Evolutionary conservation across 495 filamentous ascomycete species (phyloP), one percentile per base, ranked within the genome.

Genomic region (Penicillium riverlandense): DNA sequence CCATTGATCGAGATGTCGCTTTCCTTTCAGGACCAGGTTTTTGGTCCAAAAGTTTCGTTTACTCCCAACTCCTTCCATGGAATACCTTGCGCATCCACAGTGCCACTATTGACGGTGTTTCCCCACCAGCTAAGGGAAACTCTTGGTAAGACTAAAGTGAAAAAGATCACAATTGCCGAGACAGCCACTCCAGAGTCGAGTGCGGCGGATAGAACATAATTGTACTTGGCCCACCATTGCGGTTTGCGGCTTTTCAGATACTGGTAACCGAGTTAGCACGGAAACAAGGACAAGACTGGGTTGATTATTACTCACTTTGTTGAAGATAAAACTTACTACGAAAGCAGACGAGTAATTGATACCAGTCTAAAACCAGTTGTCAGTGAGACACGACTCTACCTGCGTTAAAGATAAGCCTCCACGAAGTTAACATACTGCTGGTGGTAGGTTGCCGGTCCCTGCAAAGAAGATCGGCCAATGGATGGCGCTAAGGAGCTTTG

Each of bases 121-220:
- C 84, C 84, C 84, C 84, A 88, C 84, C 84, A 88, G 11, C 49
- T 68, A 41, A 86, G 78, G 62, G 27, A 72, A 67, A 72, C 77
- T 75, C 14, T 83, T 0, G 86, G 83, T 57, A 86, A 89, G 5
- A 87, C 70, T 42, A 90, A 78, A 9, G 31, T n/a, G 15, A 64
- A 62, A 47, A 62, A 63, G 28, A 64, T 64, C 7, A 62, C 49
- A 47, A 65, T 63, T 4, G 59, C 62, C 53, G 49, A 68, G 15
- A 65, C 43, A 0, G 62, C 59, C 11, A 63, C 48, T 6, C 59
- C 59, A 0, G 62, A 61, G 22, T 65, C 62, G 11, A 63, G 53
- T 6, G 62, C 62, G 9, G 62, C 59, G 4, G 59, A 54, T 11
- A 65, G 44, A 15, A 65, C 50, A 35, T 61, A 63, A 35, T 63